Evolutionary conservation across 2,329 filamentous ascomycete genomes (phyloP), one percentile per base, ranked within the genome.

Genomic region (Dactylonectria estremocensis): DNA sequence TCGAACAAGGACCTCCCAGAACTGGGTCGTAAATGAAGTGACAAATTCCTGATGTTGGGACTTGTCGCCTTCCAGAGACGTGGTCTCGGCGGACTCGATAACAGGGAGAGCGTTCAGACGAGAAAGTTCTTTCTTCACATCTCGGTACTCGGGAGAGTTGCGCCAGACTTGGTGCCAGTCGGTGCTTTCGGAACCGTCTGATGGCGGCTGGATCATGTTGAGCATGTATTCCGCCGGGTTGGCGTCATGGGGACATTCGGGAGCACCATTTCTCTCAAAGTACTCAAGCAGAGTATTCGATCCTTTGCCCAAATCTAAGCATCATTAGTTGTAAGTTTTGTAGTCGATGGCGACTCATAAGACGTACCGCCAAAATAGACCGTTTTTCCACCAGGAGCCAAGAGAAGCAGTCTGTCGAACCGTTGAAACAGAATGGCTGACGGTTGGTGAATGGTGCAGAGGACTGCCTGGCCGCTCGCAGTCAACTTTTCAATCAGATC

Each of bases 151-250:
- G 0, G 81, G 79, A 1, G 83, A 84, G 0, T 80, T 77, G 3
- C 82, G 77, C 75, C 75, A 77, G 2, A 73, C 45, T 8, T 68
- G 50, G 11, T 82, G 80, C 86, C 85, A 88, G 67, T 87, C 82
- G 28, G 84, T 81, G 28, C 85, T 83, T 54, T 89, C 84, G 1
- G 73, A 70, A 0, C 74, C 78, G 1, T 73, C 74, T 1, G 66
- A 65, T 2, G 69, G 62, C 0, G 72, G 69, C 1, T 76, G 62
- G 28, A 80, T 82, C 6, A 79, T 78, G 10, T 82, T 70, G 2
- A 92, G 83, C 89, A 92, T 92, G 83, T 88, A 92, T 76, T 92
- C 90, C 0, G 90, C 91, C 0, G 90, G 90, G 67, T 92, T 92
- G 3, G 88, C 89, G 3, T 86, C 83, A 0, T 79, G 68, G 2